Evolutionary conservation across 2,329 filamentous ascomycete species (phyloP), one percentile per base, ranked within the genome.

Genomic region (Colletotrichum destructivum): DNA sequence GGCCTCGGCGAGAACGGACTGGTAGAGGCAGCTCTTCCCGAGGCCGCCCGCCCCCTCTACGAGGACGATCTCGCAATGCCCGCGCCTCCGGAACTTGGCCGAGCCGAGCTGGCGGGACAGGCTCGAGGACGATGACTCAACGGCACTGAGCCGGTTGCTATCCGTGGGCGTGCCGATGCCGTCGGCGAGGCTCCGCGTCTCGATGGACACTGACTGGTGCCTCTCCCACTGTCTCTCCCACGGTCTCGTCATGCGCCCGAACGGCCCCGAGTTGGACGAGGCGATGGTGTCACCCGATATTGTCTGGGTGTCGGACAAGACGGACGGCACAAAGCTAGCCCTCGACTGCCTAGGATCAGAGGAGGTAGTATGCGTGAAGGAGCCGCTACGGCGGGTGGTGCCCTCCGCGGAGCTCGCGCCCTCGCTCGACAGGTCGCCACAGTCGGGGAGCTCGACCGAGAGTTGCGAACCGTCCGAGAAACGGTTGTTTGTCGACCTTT

Each of bases 11-110:
- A 91, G 84, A 6, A 91, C 87, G 11, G 89, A 90, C 75, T 92
- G 89, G 35, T 91, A 88, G 18, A 92, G 84, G 70, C 88, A 89
- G 74, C 87, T 91, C 79, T 92, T 92, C 18, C 90, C 90, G n/a
- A 92, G 81, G 0, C 90, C 90, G 3, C 87, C 89, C 15, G 87
- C 84, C 40, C 90, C 90, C 74, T 91, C 88, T 63, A 92, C 86
- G 18, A 86, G 85, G 23, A 92, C 82, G 35, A 92, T 86, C 76
- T 92, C 90, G 75, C 90, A 92, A 63, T 91, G 90, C 2, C 90
- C 90, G 31, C 87, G 86, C 51, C 88, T 85, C 42, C 88, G 84
- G 70, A 91, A 91, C 76, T 91, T 92, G 71, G 86, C 85, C 18
- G 86, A 84, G 1, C 87, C 86, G 11, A 90, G 79, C 72, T 89